Conservation (phyloP, 2,329 filamentous ascomycete genomes). For the Fusarium xylarioides region DNA sequence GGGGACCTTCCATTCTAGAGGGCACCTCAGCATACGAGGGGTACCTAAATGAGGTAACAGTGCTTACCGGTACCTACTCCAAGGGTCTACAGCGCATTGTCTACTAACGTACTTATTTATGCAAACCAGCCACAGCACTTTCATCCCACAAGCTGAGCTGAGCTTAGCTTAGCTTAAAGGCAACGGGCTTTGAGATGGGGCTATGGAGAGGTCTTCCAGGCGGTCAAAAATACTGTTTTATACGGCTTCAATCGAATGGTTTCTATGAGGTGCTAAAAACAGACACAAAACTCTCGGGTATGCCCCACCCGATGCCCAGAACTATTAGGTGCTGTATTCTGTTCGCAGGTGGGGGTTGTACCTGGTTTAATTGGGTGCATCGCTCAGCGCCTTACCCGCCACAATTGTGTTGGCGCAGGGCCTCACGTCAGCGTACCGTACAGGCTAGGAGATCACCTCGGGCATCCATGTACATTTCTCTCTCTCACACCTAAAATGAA, state of each 20-base stretch:
- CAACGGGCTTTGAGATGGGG: neutral
- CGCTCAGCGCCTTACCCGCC: conserved; percentile 19
- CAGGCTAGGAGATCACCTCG: neutral
- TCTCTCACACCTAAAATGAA: neutral
- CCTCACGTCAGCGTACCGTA: conserved; percentile 38
- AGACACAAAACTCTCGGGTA: conserved; percentile 3
- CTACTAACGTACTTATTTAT: neutral
- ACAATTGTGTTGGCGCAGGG: conserved; percentile 1
- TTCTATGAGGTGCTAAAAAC: conserved; percentile 25
- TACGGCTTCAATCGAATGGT: conserved; percentile 18
- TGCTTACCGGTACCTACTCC: conserved; percentile 15
- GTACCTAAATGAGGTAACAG: conserved; percentile 2
- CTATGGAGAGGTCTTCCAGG: neutral
- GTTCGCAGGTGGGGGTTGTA: conserved; percentile 27
- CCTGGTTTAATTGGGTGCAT: conserved; percentile 29
- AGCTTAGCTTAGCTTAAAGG: neutral
- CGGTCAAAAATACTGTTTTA: conserved; percentile 13
- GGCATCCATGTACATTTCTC: neutral
- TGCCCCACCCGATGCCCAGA: conserved; percentile 22
- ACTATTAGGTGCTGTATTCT: conserved; percentile 6
- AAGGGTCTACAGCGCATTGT: conserved; percentile 1
- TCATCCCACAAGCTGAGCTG: neutral
- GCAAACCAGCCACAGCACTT: conserved; percentile 9
- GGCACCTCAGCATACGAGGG: conserved; percentile 17
- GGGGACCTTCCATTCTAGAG: conserved; percentile 8